Evolutionary conservation across 371 early-diverging fungal species (phyloP).

Genomic region (Apophysomyces trapeziformis): DNA sequence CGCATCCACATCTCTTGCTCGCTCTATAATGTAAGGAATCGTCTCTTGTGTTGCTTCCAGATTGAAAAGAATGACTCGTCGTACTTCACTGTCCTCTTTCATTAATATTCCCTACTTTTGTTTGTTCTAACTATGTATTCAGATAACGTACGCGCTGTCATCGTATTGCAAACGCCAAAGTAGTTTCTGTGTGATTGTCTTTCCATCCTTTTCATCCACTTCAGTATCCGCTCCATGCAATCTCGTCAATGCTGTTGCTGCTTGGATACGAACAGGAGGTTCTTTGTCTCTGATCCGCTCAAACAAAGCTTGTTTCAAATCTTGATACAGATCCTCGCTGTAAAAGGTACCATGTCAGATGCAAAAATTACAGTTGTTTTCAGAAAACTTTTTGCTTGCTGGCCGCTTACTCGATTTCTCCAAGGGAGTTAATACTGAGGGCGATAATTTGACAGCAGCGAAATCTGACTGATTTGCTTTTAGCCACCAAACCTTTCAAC

Average conservation of each 20-base stretch:
- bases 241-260: slow-evolving; percentile 79
- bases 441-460: slow-evolving; percentile 84
- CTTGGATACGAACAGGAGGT: slow-evolving; percentile 76
- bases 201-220: slow-evolving; percentile 57
- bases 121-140: not conserved
- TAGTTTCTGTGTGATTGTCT: slow-evolving; percentile 67
- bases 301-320: slow-evolving; percentile 66
- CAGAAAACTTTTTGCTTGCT: not conserved
- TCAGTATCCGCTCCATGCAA: slow-evolving; percentile 70
- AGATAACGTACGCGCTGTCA: slow-evolving; percentile 67
- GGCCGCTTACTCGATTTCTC: slow-evolving; percentile 76
- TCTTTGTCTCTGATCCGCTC: slow-evolving; percentile 86
- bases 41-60: slow-evolving; percentile 68
- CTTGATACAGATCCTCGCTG: slow-evolving; percentile 79
- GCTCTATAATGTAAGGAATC: slow-evolving; percentile 70
- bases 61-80: slow-evolving; percentile 81
- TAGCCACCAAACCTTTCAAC: slow-evolving; percentile 74
- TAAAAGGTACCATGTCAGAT: not conserved
- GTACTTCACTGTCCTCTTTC: slow-evolving; percentile 63
- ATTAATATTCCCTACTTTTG: not conserved
- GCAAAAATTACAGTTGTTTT: no score
- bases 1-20: slow-evolving; percentile 79
- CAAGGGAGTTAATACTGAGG: slow-evolving; percentile 72
- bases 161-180: slow-evolving; percentile 73
- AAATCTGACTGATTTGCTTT: slow-evolving; percentile 75